Evolutionary conservation across 1,284 basidiomycete species (phyloP).

Genomic region (Cutaneotrichosporon sp.): DNA sequence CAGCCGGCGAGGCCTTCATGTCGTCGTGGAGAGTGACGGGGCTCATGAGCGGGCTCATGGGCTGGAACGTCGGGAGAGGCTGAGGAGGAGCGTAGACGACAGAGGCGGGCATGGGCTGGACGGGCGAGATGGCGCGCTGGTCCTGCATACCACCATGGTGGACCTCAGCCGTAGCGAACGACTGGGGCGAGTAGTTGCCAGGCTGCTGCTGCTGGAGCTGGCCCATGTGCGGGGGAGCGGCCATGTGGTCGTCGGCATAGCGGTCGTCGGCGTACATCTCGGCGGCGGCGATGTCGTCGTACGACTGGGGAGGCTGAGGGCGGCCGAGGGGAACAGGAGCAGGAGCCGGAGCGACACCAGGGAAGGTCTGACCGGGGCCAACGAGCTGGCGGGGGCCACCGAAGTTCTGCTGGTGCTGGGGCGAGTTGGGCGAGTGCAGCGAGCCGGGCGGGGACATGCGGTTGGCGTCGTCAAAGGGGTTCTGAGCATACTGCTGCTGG

Average conservation of each 20-base stretch:
- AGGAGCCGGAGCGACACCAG: constrained; percentile 20
- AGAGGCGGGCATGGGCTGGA: not conserved
- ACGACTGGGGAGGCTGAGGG: constrained; percentile 36
- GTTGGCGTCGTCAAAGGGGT: constrained; percentile 18
- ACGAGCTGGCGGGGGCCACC: constrained; percentile 38
- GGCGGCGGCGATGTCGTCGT: constrained; percentile 37
- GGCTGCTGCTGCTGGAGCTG: not conserved
- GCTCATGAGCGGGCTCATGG: constrained; percentile 41
- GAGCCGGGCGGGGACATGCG: not conserved
- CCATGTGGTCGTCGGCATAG: constrained; percentile 25
- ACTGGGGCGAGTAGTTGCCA: constrained; percentile 1
- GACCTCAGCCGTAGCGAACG: constrained; percentile 7
- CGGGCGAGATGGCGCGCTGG: not conserved
- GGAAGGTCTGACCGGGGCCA: constrained; percentile 29
- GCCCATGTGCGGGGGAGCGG: not conserved
- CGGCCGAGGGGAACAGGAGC: constrained; percentile 43
- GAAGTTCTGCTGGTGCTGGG: constrained; percentile 15
- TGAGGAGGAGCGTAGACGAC: constrained; percentile 16
- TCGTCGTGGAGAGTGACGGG: not conserved
- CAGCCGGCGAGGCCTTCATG: not conserved
- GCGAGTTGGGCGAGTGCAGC: constrained; percentile 7
- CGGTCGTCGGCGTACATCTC: constrained; percentile 35
- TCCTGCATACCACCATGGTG: not conserved
- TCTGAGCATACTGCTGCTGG: constrained; percentile 7
- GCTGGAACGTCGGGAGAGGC: constrained; percentile 35